Evolutionary conservation across 108 stramenopile genomes (phyloP).

Genomic region (Licmophora abbreviata): DNA sequence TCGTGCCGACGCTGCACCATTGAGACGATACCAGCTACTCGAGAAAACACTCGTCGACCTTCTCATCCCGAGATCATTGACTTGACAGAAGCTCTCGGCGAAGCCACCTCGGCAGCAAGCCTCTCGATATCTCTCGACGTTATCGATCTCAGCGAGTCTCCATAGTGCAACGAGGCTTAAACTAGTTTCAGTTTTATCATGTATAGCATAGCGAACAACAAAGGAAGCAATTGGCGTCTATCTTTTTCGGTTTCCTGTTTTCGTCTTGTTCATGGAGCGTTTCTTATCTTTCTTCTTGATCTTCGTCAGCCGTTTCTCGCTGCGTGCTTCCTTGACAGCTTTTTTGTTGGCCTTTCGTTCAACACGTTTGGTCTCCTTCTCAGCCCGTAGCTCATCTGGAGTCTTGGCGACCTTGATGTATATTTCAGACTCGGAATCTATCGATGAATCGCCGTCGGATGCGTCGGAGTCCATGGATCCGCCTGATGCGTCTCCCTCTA

Average conservation of each 20-base stretch:
- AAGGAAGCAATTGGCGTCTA: background rate
- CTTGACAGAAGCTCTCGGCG: no score
- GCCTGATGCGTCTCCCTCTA: slow-evolving; percentile 23
- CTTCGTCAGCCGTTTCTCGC: slow-evolving; percentile 71
- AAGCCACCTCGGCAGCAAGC: no score
- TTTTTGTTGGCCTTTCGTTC: slow-evolving; percentile 76
- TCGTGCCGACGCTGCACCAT: no score
- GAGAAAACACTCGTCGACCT: no score
- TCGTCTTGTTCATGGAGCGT: slow-evolving; percentile 76
- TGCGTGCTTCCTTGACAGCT: slow-evolving; percentile 60
- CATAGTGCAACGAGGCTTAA: no score
- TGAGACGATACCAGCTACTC: no score
- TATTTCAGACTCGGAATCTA: slow-evolving; percentile 12
- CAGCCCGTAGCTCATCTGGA: slow-evolving; percentile 52
- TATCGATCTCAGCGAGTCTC: no score
- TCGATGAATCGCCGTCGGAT: slow-evolving; percentile 20
- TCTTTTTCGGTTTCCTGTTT: slow-evolving; percentile 67
- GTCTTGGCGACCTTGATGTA: slow-evolving; percentile 62
- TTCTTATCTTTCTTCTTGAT: slow-evolving; percentile 91
- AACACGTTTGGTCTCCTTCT: slow-evolving; percentile 48
- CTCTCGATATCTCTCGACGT: no score
- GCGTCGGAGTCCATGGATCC: slow-evolving; percentile 11
- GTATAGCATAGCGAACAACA: background rate
- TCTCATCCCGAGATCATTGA: no score
- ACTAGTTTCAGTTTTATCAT: no score